Conservation (phyloP, 768 basidiomycete genomes). For the Lentinula aciculospora region DNA sequence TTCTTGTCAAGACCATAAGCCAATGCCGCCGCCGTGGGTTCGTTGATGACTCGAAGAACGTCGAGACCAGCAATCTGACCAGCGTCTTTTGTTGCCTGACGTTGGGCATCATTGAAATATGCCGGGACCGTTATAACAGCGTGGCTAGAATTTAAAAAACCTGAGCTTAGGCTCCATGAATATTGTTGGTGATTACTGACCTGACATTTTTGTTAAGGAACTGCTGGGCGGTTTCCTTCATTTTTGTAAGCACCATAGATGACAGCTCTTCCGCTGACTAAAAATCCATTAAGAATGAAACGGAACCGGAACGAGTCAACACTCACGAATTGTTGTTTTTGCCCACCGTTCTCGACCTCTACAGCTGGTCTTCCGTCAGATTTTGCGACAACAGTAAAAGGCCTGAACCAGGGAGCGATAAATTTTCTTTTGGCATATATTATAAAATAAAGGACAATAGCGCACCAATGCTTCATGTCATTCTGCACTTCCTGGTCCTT, state of each 20-base stretch:
- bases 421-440: background rate
- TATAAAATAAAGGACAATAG: conserved; percentile 8
- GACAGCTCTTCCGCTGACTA: conserved; percentile 85
- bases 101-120: conserved; percentile 99
- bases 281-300: conserved; percentile 5
- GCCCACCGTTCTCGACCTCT: conserved; percentile 81
- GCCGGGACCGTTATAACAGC: conserved; percentile 96
- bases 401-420: conserved; percentile 38
- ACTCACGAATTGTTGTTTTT: conserved; percentile 75
- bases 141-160: conserved; percentile 41
- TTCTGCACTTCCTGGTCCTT: conserved; percentile 90
- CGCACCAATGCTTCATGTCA: conserved; percentile 81
- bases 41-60: conserved; percentile 97
- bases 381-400: conserved; percentile 72
- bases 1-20: conserved; percentile 94
- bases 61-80: conserved; percentile 97
- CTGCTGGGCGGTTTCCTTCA: conserved; percentile 94
- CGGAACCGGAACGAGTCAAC: background rate
- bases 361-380: conserved; percentile 74
- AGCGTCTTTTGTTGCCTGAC: conserved; percentile 97
- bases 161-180: conserved; percentile 1
- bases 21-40: conserved; percentile 96
- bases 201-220: conserved; percentile 91
- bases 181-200: conserved; percentile 45
- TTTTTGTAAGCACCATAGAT: conserved; percentile 85